Evolutionary conservation across 371 early-diverging fungal species (phyloP).

Genomic region (Sporodiniella umbellata): DNA sequence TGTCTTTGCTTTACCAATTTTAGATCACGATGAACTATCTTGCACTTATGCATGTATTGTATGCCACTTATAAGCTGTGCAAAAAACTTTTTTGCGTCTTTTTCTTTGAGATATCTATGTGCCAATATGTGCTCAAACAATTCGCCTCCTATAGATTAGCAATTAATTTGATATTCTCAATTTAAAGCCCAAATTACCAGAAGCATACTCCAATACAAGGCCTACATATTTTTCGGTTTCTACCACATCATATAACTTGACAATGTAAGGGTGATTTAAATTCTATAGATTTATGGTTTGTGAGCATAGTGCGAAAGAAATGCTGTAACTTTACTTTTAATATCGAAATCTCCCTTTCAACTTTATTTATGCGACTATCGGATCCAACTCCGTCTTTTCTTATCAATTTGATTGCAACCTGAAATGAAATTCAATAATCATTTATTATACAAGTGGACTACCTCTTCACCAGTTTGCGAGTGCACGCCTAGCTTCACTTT

Average conservation of each 20-base stretch:
- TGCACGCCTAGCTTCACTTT: conserved; percentile 97
- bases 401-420: conserved; percentile 71
- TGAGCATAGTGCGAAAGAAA: background rate
- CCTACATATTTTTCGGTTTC: conserved; percentile 70
- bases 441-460: too few species aligned
- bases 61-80: conserved; percentile 73
- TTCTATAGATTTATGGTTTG: conserved; percentile 45
- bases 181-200: conserved; percentile 30
- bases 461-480: conserved; percentile 87
- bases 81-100: conserved; percentile 62
- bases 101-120: conserved; percentile 54
- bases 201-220: conserved; percentile 68
- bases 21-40: conserved; percentile 70
- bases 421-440: background rate
- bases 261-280: conserved; percentile 70
- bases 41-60: conserved; percentile 53
- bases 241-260: conserved; percentile 71
- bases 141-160: conserved; percentile 43
- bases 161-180: too few species aligned
- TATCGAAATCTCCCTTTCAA: conserved; percentile 73
- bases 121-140: conserved; percentile 72
- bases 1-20: conserved; percentile 48
- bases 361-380: conserved; percentile 54
- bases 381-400: conserved; percentile 53
- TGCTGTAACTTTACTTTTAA: conserved; percentile 43